Conservation (phyloP, 2,329 filamentous ascomycete genomes). For the Fusarium buxicola region DNA sequence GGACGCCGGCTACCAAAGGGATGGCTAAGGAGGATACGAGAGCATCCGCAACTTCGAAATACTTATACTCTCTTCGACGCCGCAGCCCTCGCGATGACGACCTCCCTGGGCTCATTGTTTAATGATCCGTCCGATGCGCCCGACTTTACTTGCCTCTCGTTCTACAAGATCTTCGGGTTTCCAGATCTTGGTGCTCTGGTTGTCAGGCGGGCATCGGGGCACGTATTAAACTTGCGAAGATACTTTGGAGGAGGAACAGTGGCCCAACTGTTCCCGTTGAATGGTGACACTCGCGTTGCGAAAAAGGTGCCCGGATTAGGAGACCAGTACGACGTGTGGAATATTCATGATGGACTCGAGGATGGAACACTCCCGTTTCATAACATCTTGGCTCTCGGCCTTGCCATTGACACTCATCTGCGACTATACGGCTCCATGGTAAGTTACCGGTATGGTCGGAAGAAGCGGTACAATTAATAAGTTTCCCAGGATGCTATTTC, state of each 20-base stretch:
- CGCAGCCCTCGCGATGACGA: slow-evolving; percentile 73
- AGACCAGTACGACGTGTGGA: slow-evolving; percentile 51
- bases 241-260: slow-evolving; percentile 79
- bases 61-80: slow-evolving; percentile 69
- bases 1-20: slow-evolving; percentile 69
- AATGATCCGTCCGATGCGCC: slow-evolving; percentile 62
- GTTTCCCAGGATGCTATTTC: slow-evolving; percentile 60
- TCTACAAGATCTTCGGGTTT: slow-evolving; percentile 77
- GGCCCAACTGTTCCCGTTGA: slow-evolving; percentile 59
- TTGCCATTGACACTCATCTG: slow-evolving; percentile 68
- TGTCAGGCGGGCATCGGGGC: slow-evolving; percentile 65
- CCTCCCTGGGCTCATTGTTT: slow-evolving; percentile 64
- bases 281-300: slow-evolving; percentile 36
- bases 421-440: slow-evolving; percentile 68
- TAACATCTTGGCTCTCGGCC: slow-evolving; percentile 70
- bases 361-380: slow-evolving; percentile 76
- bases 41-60: slow-evolving; percentile 38
- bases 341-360: slow-evolving; percentile 71
- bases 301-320: slow-evolving; percentile 57
- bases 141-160: slow-evolving; percentile 70
- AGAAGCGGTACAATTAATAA: neutral
- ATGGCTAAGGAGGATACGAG: slow-evolving; percentile 61
- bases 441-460: neutral
- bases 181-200: slow-evolving; percentile 72
- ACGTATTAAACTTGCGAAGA: slow-evolving; percentile 64